phyloP scores from a whole-genome alignment of 1,139 yeast genomes.

The Arxiozyma heterogenica region DNA sequence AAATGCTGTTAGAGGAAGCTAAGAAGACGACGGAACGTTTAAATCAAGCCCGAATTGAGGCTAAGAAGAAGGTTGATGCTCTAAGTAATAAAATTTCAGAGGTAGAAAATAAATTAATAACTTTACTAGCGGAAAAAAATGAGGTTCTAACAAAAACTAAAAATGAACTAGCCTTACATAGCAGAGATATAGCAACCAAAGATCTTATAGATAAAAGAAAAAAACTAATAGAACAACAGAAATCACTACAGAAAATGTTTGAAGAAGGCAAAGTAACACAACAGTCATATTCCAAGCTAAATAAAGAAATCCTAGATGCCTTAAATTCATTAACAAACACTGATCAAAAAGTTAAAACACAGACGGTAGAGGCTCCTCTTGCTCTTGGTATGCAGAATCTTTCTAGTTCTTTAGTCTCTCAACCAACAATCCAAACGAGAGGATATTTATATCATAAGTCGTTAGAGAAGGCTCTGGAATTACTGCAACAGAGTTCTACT shows the following conservation, averaged over 20 bases:
- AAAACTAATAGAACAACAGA: conserved; percentile 13
- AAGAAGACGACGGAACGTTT: conserved; percentile 6
- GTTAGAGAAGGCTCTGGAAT: conserved; percentile 17
- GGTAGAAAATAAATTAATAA: conserved; percentile 8
- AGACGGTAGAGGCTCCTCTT: background rate
- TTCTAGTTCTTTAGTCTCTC: background rate
- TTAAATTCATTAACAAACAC: conserved; percentile 11
- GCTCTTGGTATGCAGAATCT: background rate
- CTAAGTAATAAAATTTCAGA: conserved; percentile 9
- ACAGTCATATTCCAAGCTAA: conserved; percentile 6
- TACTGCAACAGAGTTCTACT: conserved; percentile 16
- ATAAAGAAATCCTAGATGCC: conserved; percentile 11
- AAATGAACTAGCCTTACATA: conserved; percentile 10
- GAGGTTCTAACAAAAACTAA: conserved; percentile 14
- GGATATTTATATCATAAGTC: conserved; percentile 18
- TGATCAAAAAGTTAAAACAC: background rate
- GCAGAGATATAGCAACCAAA: conserved; percentile 6
- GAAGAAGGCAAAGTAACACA: conserved; percentile 12
- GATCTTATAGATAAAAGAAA: conserved; percentile 13
- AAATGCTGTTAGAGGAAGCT: conserved; percentile 15
- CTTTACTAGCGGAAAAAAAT: conserved; percentile 12
- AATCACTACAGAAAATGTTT: conserved; percentile 12
- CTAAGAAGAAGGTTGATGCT: conserved; percentile 16
- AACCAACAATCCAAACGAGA: conserved; percentile 1
- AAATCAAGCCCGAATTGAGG: conserved; percentile 11